A percentile compares a stretch with the other conserved stretches of the same genome.
Evolutionary conservation across 2,329 filamentous ascomycete species (phyloP).

Genomic region (Sporothrix protearum): DNA sequence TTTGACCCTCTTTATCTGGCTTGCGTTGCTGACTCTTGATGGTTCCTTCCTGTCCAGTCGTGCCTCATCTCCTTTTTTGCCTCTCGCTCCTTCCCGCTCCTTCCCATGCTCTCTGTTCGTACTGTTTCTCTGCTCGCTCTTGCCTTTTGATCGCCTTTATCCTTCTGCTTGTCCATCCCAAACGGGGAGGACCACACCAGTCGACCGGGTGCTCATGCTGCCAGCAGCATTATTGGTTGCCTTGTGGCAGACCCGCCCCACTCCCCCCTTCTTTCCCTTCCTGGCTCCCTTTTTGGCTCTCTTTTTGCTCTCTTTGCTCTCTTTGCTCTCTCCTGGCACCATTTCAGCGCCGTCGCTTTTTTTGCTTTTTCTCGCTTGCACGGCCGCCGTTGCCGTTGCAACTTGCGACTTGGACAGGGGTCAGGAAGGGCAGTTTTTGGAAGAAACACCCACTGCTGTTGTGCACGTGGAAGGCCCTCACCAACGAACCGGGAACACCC

Average conservation of each 20-base stretch:
- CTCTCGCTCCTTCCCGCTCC: background rate
- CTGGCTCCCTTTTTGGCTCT: background rate
- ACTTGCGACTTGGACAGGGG: background rate
- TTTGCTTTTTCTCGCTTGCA: background rate
- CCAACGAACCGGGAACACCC: background rate
- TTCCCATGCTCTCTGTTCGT: background rate
- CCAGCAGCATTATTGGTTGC: constrained; percentile 9
- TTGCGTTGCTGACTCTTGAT: background rate
- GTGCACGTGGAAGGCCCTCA: no score
- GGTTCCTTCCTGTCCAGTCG: background rate
- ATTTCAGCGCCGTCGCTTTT: background rate
- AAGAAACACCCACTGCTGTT: no score
- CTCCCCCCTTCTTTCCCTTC: background rate
- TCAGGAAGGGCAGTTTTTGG: no score
- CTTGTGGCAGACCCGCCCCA: constrained; percentile 10
- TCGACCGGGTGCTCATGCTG: constrained; percentile 3
- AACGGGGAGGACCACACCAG: constrained; percentile 23
- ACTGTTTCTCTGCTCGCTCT: background rate
- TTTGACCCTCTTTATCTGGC: background rate
- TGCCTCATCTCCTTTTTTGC: background rate
- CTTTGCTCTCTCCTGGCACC: background rate
- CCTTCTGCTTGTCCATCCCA: constrained; percentile 7
- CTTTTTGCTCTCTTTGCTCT: background rate
- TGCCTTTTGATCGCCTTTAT: background rate
- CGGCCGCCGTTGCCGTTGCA: constrained; percentile 5